These are phyloP conservation scores for Boletus edulis DNA, from an alignment of 768 basidiomycete genomes.

Conservation along the genomic window DNA sequence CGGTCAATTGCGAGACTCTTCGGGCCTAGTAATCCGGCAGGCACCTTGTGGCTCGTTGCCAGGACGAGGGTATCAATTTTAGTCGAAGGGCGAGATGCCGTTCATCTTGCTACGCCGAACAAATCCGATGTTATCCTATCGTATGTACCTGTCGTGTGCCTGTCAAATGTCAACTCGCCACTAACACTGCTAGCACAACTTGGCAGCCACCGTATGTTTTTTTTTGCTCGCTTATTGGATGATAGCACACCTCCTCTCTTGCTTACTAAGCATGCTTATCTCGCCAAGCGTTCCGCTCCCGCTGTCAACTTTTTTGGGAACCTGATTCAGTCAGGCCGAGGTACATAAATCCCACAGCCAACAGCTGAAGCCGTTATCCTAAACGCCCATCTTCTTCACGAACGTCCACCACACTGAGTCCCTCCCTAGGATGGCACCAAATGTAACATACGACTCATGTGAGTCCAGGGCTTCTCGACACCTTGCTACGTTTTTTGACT, in stretches of 20 bases:
- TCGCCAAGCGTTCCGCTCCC: conserved; percentile 3
- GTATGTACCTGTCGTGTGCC: not conserved
- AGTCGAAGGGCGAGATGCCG: too few species aligned
- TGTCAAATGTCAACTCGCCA: conserved; percentile 6
- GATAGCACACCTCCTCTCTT: conserved; percentile 15
- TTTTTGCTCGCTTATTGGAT: conserved; percentile 14
- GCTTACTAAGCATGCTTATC: conserved; percentile 25
- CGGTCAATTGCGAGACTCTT: too few species aligned
- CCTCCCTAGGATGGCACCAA: conserved; percentile 35
- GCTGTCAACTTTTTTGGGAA: not conserved
- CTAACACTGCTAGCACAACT: not conserved
- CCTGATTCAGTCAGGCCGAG: not conserved
- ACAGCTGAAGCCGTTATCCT: conserved; percentile 20
- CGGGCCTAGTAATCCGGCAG: too few species aligned
- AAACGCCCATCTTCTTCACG: not conserved
- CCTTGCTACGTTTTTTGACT: not conserved
- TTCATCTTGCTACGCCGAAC: not conserved
- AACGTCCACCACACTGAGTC: conserved; percentile 1
- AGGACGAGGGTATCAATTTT: too few species aligned
- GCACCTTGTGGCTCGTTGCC: too few species aligned
- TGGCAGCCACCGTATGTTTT: not conserved
- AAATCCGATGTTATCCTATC: not conserved
- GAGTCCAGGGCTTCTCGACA: conserved; percentile 3
- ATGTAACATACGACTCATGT: conserved; percentile 44
- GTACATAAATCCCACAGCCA: conserved; percentile 20